Evolutionary conservation across 768 basidiomycete genomes (phyloP).

Genomic region (Tylopilus plumbeoviolaceoides): DNA sequence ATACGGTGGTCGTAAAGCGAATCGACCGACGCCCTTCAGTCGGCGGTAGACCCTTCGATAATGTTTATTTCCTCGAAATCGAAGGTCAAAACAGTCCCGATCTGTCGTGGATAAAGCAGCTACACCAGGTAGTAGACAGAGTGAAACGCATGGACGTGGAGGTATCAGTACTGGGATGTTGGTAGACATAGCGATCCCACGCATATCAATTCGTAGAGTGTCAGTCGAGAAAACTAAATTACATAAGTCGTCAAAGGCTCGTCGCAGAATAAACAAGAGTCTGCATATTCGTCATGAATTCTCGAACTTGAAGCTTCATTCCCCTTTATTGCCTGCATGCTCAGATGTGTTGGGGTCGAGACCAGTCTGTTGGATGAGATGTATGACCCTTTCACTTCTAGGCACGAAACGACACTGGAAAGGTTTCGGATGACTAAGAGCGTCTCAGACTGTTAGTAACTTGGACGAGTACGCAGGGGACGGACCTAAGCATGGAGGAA

Average conservation of each 20-base stretch:
- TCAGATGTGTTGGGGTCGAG: background rate
- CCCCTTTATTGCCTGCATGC: background rate
- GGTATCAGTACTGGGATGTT: slow-evolving; percentile 43
- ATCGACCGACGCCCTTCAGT: slow-evolving; percentile 64
- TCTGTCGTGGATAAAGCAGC: slow-evolving; percentile 30
- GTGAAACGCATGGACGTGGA: slow-evolving; percentile 34
- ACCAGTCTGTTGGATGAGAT: slow-evolving; percentile 26
- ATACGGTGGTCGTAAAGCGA: slow-evolving; percentile 40
- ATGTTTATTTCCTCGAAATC: slow-evolving; percentile 66
- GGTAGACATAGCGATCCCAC: slow-evolving; percentile 32
- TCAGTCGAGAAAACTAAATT: background rate
- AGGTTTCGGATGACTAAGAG: slow-evolving; percentile 38
- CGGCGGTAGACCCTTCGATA: slow-evolving; percentile 43
- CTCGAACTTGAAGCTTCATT: background rate
- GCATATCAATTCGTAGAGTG: background rate
- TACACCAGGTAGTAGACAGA: slow-evolving; percentile 35
- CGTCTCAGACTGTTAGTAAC: background rate
- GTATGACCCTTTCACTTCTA: slow-evolving; percentile 30
- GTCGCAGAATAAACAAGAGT: background rate
- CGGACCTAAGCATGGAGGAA: slow-evolving; percentile 34
- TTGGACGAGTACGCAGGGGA: background rate
- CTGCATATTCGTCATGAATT: background rate
- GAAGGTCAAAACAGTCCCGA: background rate
- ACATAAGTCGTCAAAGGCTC: background rate
- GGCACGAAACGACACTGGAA: slow-evolving; percentile 38